A percentile compares a stretch with the other conserved stretches of the same genome.
These are phyloP conservation scores for Scheffersomyces cryptocercus DNA, from an alignment of 1,139 yeast species.

Conservation along the genomic window DNA sequence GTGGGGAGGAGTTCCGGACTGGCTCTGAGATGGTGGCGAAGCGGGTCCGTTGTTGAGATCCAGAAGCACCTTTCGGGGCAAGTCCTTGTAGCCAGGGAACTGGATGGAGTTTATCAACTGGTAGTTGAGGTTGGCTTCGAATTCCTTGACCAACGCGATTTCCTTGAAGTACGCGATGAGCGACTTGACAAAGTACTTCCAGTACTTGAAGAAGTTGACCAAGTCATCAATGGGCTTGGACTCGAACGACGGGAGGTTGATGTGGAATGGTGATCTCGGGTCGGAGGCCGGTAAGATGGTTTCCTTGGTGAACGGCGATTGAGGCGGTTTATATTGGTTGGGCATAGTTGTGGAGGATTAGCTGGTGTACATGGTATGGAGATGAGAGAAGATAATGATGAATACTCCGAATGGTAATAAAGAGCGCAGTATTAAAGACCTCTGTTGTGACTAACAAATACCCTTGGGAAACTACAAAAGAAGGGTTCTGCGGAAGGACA, in stretches of 20 bases:
- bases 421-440: too few species aligned
- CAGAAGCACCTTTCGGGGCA: conserved; percentile 23
- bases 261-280: conserved; percentile 39
- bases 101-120: conserved; percentile 64
- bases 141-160: conserved; percentile 64
- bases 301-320: conserved; percentile 26
- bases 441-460: too few species aligned
- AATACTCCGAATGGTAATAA: too few species aligned
- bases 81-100: conserved; percentile 50
- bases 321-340: neutral
- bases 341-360: too few species aligned
- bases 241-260: conserved; percentile 40
- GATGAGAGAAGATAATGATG: too few species aligned
- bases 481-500: too few species aligned
- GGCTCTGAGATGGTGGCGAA: conserved; percentile 1
- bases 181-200: conserved; percentile 70
- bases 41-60: conserved; percentile 6
- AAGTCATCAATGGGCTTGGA: conserved; percentile 52
- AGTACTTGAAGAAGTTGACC: conserved; percentile 60
- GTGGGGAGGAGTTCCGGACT: conserved; percentile 12
- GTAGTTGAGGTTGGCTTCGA: conserved; percentile 62
- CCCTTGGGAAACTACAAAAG: too few species aligned
- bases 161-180: conserved; percentile 63
- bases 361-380: too few species aligned
- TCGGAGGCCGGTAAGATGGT: conserved; percentile 37